phyloP scores from a whole-genome alignment of 345 rosid species.

The Pistacia vera region DNA sequence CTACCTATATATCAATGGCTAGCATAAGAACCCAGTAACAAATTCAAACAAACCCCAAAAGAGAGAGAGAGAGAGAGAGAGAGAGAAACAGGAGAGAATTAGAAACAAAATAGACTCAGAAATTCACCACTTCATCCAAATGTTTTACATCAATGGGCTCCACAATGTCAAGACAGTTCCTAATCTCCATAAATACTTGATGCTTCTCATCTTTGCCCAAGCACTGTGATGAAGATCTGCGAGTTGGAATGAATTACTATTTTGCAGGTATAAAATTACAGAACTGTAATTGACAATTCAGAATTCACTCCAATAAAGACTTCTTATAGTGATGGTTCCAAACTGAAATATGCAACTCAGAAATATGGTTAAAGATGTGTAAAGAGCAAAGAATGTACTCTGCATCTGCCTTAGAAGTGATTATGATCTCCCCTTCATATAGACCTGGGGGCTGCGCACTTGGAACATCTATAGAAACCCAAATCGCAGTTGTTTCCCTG shows the following conservation, averaged over 20 bases:
- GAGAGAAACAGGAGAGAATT: not conserved
- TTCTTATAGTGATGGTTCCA: not conserved
- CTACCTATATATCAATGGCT: slow-evolving; percentile 61
- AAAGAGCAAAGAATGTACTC: slow-evolving; percentile 42
- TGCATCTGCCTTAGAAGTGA: slow-evolving; percentile 68
- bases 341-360: not conserved
- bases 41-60: not conserved
- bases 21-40: slow-evolving; percentile 34
- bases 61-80: not conserved
- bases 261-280: slow-evolving; percentile 2
- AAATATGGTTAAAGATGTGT: slow-evolving; percentile 5
- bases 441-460: slow-evolving; percentile 82
- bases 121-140: slow-evolving; percentile 71
- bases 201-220: slow-evolving; percentile 67
- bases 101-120: slow-evolving; percentile 13
- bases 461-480: slow-evolving; percentile 95
- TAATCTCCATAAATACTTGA: slow-evolving; percentile 63
- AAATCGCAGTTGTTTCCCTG: slow-evolving; percentile 87
- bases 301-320: not conserved
- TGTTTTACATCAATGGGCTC: slow-evolving; percentile 76
- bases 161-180: slow-evolving; percentile 63
- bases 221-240: slow-evolving; percentile 48
- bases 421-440: slow-evolving; percentile 83
- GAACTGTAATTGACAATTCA: not conserved
- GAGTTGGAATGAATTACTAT: slow-evolving; percentile 14